Evolutionary conservation across 2,329 filamentous ascomycete species (phyloP), one percentile per base, ranked within the genome.

Genomic region (Aspergillus terreus): DNA sequence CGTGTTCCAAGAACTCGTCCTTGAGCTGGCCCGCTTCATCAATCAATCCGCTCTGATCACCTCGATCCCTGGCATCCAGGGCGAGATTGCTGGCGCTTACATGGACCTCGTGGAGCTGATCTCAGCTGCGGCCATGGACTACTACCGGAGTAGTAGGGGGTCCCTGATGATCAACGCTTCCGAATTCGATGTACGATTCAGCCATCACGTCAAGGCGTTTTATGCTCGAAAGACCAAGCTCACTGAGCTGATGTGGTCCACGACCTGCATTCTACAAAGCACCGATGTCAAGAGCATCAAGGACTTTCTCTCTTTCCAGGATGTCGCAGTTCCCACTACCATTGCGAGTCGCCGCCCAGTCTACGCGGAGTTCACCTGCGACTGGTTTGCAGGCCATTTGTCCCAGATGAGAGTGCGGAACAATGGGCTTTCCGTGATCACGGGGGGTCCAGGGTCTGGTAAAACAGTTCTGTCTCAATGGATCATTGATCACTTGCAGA

Each of bases 391-490:
- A n/a, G 32, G 30, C 35, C 35, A 38, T n/a, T 30, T 48, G 14
- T 40, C 21, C 19, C 46, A 48, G 12, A 48, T 48, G 4, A 41
- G 17, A 12, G 38, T 36, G 12, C 38, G 46, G 4, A 38, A 48
- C 4, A 42, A 19, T 14, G 23, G 35, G 12, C 19, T 48, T 17
- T 48, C 27, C n/a, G 35, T 25, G 10, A 17, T 48, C 14, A 42
- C 36, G 11, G 46, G 46, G 14, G 46, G 30, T 10, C 17, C 36
- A 3, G 46, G 46, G 9, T 40, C 46, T 6, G 46, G 46, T 27
- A 48, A 48, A 19, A 48, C 46, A 2, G 46, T 48, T 12, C 35
- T 48, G 36, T 48, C 46, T 17, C 33, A 48, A 36, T 48, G 46
- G 46, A 41, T 48, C 6, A n/a, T 42, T 7, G 32, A 48, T 14